These are phyloP conservation scores for Dujonia santamariae DNA, from an alignment of 1,139 yeast genomes.

Conservation along the genomic window DNA sequence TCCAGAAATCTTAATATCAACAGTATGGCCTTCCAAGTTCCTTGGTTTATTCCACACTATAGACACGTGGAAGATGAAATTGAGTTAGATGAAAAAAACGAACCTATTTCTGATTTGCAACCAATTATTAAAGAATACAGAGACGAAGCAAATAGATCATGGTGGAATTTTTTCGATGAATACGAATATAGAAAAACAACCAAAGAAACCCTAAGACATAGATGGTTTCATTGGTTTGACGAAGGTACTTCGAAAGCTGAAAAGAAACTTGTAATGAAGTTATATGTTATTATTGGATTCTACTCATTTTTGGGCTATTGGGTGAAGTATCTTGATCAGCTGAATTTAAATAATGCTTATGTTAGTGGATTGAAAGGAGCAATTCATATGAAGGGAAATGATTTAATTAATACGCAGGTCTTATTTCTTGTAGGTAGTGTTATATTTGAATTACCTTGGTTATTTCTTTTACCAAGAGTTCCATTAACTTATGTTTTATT, in stretches of 20 bases:
- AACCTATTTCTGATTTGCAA: not conserved
- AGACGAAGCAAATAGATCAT: constrained; percentile 59
- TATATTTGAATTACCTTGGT: constrained; percentile 40
- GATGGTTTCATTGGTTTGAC: constrained; percentile 66
- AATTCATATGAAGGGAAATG: constrained; percentile 59
- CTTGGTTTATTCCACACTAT: constrained; percentile 22
- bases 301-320: constrained; percentile 65
- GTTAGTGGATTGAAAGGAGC: constrained; percentile 61
- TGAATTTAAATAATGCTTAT: constrained; percentile 62
- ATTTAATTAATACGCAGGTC: constrained; percentile 58
- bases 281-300: constrained; percentile 57
- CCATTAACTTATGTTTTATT: constrained; percentile 59
- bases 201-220: constrained; percentile 31
- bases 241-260: constrained; percentile 51
- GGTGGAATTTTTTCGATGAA: constrained; percentile 65
- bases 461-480: constrained; percentile 35
- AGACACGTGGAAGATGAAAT: constrained; percentile 13
- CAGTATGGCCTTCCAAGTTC: too few relatives aligned
- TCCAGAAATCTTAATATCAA: too few relatives aligned
- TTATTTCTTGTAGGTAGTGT: constrained; percentile 48
- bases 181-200: constrained; percentile 52
- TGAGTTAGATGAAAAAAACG: not conserved
- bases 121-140: constrained; percentile 38
- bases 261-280: constrained; percentile 54
- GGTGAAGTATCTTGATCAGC: constrained; percentile 65